A percentile compares a stretch with the other conserved stretches of the same genome.
phyloP scores from a whole-genome alignment of 805 yeast species.

The Candida verbasci region DNA sequence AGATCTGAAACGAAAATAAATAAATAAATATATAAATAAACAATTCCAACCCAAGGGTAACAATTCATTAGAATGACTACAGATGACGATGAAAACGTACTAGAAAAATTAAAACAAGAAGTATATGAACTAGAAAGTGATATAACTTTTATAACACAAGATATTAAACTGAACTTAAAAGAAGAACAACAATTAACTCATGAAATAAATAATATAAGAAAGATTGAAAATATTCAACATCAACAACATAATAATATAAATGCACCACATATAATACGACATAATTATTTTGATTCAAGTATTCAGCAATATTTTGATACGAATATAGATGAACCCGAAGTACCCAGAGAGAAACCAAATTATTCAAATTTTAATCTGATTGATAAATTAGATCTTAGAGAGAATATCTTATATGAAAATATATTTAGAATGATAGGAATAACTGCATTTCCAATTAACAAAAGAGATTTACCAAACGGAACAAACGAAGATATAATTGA shows the following conservation, averaged over 20 bases:
- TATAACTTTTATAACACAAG: not conserved
- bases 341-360: too few species aligned
- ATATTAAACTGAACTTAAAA: not conserved
- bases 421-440: conserved; percentile 45
- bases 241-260: not conserved
- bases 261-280: conserved; percentile 18
- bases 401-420: conserved; percentile 42
- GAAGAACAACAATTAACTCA: not conserved
- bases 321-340: not conserved
- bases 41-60: too few species aligned
- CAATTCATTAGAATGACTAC: too few species aligned
- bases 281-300: conserved; percentile 26
- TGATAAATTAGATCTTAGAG: conserved; percentile 13
- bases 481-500: not conserved
- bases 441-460: conserved; percentile 49
- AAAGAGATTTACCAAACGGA: conserved; percentile 20
- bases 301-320: conserved; percentile 18
- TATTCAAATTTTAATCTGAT: not conserved
- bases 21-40: too few species aligned
- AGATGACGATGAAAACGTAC: not conserved
- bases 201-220: conserved; percentile 2
- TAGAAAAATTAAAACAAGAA: not conserved
- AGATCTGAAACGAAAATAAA: too few species aligned
- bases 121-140: conserved; percentile 1
- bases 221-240: conserved; percentile 3